Evolutionary conservation across 106 monocot genomes (phyloP), one percentile per base, ranked within the genome.

Genomic region (Xerophyta viscosa): DNA sequence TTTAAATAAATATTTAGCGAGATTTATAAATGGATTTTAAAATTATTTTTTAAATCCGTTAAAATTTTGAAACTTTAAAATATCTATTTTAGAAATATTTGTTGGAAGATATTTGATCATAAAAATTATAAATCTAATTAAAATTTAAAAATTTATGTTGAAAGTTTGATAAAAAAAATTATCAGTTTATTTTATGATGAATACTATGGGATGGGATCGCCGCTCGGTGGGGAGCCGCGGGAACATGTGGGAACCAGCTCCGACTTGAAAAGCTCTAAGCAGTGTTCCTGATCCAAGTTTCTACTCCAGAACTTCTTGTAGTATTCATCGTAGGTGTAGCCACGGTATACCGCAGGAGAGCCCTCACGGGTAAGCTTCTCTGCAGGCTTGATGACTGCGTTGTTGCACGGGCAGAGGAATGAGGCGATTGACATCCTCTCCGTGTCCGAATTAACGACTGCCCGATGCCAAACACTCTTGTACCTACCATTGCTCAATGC

Each of bases 281-380:
- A 94, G 52, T 88, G 88, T 31, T 88, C 88, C 57, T 94, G 77
- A 59, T 94, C 93, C 64, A 94, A 61, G 44, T 88, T 88, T 25
- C 87, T 68, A 46, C 88, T 81, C 93, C 93, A 92, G 36, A 92
- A 92, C 50, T 62, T 82, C 51, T 74, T 73, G 67, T 86, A 92
- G 66, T 92, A 92, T 37, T 94, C 93, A 2, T 58, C 84, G 26
- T 94, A 94, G 0, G 93, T 94, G 66, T 55, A 94, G 58, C 48
- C 65, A 48, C 77, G 24, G 75, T 94, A 94, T 2, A 78, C 44
- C 11, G 83, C 73, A 6, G 61, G 63, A 7, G 56, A 44, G 0
- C 39, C 63, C 3, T 72, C 75, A 15, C 27, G 57, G 15, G 33
- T 67, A 33, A 94, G 80, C 61, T 73, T 78, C 59, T 62, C 29